These are phyloP conservation scores for Talaromyces borbonicus DNA, from an alignment of 495 filamentous ascomycete genomes.

Conservation along the genomic window DNA sequence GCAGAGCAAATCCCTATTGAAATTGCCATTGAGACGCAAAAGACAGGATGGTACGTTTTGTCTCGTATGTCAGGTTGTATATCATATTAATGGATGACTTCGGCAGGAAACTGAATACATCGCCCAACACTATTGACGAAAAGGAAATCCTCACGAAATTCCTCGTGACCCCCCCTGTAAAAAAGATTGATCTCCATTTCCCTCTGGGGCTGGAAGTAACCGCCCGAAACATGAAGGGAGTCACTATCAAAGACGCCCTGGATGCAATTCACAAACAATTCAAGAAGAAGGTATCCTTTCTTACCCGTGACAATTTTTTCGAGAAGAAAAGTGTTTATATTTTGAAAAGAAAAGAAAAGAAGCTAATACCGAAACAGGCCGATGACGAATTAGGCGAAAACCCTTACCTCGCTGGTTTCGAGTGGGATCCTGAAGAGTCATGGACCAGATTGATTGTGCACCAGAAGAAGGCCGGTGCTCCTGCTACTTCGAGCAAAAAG, in stretches of 20 bases:
- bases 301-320: not conserved
- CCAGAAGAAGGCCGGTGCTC: slow-evolving; percentile 58
- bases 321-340: too few species aligned
- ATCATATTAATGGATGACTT: not conserved
- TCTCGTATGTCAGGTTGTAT: slow-evolving; percentile 1
- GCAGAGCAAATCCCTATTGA: slow-evolving; percentile 61
- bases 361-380: slow-evolving; percentile 38
- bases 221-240: slow-evolving; percentile 80
- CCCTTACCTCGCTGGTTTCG: slow-evolving; percentile 82
- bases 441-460: slow-evolving; percentile 70
- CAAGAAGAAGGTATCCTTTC: slow-evolving; percentile 76
- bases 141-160: slow-evolving; percentile 71
- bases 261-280: slow-evolving; percentile 90
- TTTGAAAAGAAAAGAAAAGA: not conserved
- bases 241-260: slow-evolving; percentile 89
- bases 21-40: slow-evolving; percentile 81
- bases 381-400: slow-evolving; percentile 73
- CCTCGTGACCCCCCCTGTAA: slow-evolving; percentile 71
- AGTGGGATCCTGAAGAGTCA: slow-evolving; percentile 85
- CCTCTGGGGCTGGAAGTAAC: slow-evolving; percentile 79
- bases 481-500: slow-evolving; percentile 39
- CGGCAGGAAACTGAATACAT: slow-evolving; percentile 81
- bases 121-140: slow-evolving; percentile 64
- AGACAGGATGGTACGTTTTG: slow-evolving; percentile 69
- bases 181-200: slow-evolving; percentile 89